These are phyloP conservation scores for Pyrus bretschneideri DNA, from an alignment of 306 rosid species.

Conservation along the genomic window DNA sequence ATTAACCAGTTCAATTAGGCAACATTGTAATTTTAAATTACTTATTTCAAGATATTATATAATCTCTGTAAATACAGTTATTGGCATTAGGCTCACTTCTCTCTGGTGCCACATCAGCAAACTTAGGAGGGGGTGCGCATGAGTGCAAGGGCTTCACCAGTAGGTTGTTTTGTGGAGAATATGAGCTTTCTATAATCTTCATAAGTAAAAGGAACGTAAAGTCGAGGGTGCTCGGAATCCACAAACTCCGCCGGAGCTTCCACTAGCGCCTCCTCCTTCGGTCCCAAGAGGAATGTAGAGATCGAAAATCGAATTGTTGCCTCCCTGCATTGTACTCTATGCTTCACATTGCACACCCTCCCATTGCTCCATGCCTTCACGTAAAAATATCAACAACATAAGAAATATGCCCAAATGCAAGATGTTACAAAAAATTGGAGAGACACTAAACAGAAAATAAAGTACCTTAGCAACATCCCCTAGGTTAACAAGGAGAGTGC, in stretches of 20 bases:
- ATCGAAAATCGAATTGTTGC: slow-evolving; percentile 34
- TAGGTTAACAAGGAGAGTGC: slow-evolving; percentile 40
- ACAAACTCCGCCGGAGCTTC: slow-evolving; percentile 45
- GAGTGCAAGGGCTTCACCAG: slow-evolving; percentile 46
- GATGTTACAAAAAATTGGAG: too few species aligned
- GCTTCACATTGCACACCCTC: slow-evolving; percentile 44
- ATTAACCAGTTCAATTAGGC: background rate
- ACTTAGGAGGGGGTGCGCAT: slow-evolving; percentile 6
- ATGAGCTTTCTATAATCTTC: slow-evolving; percentile 40
- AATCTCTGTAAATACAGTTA: too few species aligned
- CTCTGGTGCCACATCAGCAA: background rate
- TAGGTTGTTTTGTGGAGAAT: slow-evolving; percentile 5
- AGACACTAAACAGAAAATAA: too few species aligned
- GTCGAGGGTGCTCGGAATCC: slow-evolving; percentile 34
- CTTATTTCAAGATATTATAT: background rate
- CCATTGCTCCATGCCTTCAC: slow-evolving; percentile 58
- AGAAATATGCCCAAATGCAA: background rate
- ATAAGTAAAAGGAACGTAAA: slow-evolving; percentile 29
- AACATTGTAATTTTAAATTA: background rate
- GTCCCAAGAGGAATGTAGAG: slow-evolving; percentile 45
- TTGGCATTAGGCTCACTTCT: background rate
- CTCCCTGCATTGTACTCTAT: slow-evolving; percentile 50
- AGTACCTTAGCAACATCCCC: slow-evolving; percentile 50
- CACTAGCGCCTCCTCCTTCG: slow-evolving; percentile 24
- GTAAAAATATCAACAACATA: too few species aligned